Conservation (phyloP, 2,329 filamentous ascomycete genomes). For the Coniochaeta prunicola region DNA sequence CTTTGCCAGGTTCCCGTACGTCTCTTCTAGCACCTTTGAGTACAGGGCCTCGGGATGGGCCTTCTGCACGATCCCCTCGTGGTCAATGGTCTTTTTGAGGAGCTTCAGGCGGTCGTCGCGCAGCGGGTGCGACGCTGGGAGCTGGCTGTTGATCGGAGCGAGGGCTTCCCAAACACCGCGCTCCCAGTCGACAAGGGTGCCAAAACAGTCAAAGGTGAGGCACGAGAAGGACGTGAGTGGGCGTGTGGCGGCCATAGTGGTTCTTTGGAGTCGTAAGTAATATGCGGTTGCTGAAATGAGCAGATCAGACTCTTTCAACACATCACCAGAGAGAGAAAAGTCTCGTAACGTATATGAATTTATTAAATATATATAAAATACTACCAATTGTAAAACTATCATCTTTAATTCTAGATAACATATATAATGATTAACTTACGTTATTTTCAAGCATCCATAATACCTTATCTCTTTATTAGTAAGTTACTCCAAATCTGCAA, state of each 20-base stretch:
- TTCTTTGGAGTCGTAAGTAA: background rate
- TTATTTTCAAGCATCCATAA: no score
- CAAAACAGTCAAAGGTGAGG: constrained; percentile 72
- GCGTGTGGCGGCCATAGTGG: background rate
- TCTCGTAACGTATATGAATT: no score
- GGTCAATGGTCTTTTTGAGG: constrained; percentile 33
- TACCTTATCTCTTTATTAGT: no score
- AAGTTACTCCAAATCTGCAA: no score
- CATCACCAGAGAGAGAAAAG: no score
- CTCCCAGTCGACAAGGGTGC: constrained; percentile 75
- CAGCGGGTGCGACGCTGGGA: constrained; percentile 28
- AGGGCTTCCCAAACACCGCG: constrained; percentile 52
- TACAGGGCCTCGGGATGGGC: constrained; percentile 52
- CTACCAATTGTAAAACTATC: no score
- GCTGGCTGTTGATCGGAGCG: constrained; percentile 35
- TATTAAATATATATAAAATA: no score
- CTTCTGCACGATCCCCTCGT: constrained; percentile 41
- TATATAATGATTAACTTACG: no score
- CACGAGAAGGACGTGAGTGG: constrained; percentile 22
- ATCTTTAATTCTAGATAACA: no score
- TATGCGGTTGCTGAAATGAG: no score
- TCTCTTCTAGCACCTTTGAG: constrained; percentile 45
- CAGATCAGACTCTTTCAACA: no score
- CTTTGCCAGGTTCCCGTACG: constrained; percentile 38
- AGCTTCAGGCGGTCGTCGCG: constrained; percentile 31